Evolutionary conservation across 2,329 filamentous ascomycete species (phyloP).

Genomic region (Microdochium bolleyi): DNA sequence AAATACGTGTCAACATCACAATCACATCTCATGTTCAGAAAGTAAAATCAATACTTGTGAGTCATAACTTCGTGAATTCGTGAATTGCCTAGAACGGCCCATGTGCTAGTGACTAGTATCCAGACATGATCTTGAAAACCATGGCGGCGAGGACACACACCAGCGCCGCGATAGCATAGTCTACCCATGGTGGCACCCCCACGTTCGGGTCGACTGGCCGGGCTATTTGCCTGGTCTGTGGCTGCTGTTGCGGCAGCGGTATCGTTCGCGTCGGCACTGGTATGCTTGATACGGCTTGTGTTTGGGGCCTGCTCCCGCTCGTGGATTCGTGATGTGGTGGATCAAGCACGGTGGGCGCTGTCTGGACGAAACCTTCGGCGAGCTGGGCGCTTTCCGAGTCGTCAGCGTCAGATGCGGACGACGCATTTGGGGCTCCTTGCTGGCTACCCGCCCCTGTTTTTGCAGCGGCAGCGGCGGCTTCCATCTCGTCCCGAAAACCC

Average conservation of each 20-base stretch:
- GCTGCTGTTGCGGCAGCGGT: slow-evolving; percentile 15
- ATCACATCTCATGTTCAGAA: too few relatives aligned
- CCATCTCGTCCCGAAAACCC: slow-evolving; percentile 67
- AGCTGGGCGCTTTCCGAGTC: slow-evolving; percentile 34
- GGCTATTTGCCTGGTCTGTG: slow-evolving; percentile 13
- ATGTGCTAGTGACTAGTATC: slow-evolving; percentile 3
- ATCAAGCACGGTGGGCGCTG: slow-evolving; percentile 19
- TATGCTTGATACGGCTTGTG: slow-evolving; percentile 2
- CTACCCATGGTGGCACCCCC: slow-evolving; percentile 65
- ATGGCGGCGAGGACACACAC: slow-evolving; percentile 63
- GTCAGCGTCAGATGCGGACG: slow-evolving; percentile 1
- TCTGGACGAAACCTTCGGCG: slow-evolving; percentile 51
- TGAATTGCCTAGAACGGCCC: slow-evolving; percentile 5
- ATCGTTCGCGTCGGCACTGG: slow-evolving; percentile 18
- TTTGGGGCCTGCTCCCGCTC: neutral
- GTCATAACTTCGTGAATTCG: neutral
- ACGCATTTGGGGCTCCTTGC: neutral
- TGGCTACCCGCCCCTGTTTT: neutral
- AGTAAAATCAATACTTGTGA: too few relatives aligned
- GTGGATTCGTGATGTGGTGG: neutral
- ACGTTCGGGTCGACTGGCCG: slow-evolving; percentile 26
- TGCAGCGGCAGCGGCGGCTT: slow-evolving; percentile 21
- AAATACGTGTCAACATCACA: too few relatives aligned
- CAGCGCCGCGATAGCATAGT: slow-evolving; percentile 70
- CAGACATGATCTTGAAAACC: slow-evolving; percentile 48